These are phyloP conservation scores for Colletotrichum spinosum DNA, from an alignment of 2,329 filamentous ascomycete genomes.

Conservation along the genomic window DNA sequence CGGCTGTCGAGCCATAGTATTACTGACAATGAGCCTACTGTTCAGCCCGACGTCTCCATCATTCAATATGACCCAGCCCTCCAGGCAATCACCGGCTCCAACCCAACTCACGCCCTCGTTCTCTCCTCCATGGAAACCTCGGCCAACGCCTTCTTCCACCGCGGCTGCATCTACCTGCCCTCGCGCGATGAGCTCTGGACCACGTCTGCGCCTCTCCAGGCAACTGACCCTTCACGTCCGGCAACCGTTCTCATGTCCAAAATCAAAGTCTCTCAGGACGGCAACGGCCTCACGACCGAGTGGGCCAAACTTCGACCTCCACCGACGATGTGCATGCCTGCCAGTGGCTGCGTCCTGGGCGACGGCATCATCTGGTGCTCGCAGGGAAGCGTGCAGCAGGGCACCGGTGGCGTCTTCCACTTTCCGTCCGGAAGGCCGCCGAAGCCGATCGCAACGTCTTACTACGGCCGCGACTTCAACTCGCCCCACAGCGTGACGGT, in stretches of 20 bases:
- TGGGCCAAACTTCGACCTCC: conserved; percentile 58
- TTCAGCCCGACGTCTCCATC: conserved; percentile 43
- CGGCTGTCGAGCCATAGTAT: background rate
- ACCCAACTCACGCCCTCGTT: conserved; percentile 52
- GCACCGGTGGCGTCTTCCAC: conserved; percentile 36
- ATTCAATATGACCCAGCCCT: conserved; percentile 53
- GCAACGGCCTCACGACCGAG: conserved; percentile 46
- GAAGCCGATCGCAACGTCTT: conserved; percentile 53
- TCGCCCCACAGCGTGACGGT: conserved; percentile 56
- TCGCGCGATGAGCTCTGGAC: conserved; percentile 56
- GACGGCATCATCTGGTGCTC: conserved; percentile 56
- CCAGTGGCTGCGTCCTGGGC: conserved; percentile 54
- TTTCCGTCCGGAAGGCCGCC: conserved; percentile 41
- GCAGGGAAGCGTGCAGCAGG: conserved; percentile 47
- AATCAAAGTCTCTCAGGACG: conserved; percentile 47
- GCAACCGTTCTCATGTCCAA: conserved; percentile 60
- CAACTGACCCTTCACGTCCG: conserved; percentile 49
- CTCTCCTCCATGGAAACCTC: conserved; percentile 53
- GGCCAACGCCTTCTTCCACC: conserved; percentile 59
- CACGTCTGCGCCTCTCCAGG: conserved; percentile 57
- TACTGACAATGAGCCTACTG: background rate
- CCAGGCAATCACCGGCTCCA: conserved; percentile 46
- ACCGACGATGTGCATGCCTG: conserved; percentile 56
- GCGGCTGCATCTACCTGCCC: conserved; percentile 55
- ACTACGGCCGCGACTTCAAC: conserved; percentile 59